A percentile compares a stretch with the other conserved stretches of the same genome.
Conservation (phyloP, 768 basidiomycete species). For the Coprinopsis sp. region DNA sequence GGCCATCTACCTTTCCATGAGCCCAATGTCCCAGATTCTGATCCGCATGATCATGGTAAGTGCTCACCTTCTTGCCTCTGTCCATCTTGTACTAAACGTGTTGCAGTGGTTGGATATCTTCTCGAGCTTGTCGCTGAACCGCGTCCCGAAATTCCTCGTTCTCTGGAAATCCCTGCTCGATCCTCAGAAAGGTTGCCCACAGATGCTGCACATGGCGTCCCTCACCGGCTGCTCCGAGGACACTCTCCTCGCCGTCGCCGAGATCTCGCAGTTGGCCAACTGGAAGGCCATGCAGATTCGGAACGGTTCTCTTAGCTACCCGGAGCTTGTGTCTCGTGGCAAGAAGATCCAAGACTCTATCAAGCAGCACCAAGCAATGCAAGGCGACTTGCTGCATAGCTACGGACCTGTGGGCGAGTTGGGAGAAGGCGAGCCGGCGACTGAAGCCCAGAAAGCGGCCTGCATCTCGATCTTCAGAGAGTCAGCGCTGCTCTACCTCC, state of each 20-base stretch:
- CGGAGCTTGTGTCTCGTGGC: conserved; percentile 71
- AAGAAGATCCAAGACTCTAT: conserved; percentile 66
- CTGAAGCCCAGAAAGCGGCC: conserved; percentile 43
- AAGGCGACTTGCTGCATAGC: conserved; percentile 28
- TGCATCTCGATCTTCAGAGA: conserved; percentile 61
- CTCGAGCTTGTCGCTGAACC: conserved; percentile 55
- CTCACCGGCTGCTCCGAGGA: conserved; percentile 79
- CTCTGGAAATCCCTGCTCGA: conserved; percentile 67
- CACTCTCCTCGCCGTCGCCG: conserved; percentile 69
- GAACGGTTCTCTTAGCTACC: conserved; percentile 64
- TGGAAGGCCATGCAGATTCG: conserved; percentile 68
- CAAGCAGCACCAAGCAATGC: conserved; percentile 36
- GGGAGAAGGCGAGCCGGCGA: conserved; percentile 27
- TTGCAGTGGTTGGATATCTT: conserved; percentile 76
- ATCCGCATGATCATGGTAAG: conserved; percentile 73
- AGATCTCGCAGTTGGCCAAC: conserved; percentile 64
- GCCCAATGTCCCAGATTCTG: conserved; percentile 47
- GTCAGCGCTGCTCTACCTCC: conserved; percentile 60
- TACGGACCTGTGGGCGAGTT: conserved; percentile 27
- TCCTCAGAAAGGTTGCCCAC: conserved; percentile 34
- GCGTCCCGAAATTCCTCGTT: conserved; percentile 59
- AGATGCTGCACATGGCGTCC: conserved; percentile 49
- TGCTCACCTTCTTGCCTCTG: conserved; percentile 11
- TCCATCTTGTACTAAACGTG: conserved; percentile 13
- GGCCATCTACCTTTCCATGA: conserved; percentile 52